A percentile compares a stretch with the other conserved stretches of the same genome.
These are phyloP conservation scores for Agaricus sinodeliciosus DNA, from an alignment of 768 basidiomycete genomes.

Conservation along the genomic window DNA sequence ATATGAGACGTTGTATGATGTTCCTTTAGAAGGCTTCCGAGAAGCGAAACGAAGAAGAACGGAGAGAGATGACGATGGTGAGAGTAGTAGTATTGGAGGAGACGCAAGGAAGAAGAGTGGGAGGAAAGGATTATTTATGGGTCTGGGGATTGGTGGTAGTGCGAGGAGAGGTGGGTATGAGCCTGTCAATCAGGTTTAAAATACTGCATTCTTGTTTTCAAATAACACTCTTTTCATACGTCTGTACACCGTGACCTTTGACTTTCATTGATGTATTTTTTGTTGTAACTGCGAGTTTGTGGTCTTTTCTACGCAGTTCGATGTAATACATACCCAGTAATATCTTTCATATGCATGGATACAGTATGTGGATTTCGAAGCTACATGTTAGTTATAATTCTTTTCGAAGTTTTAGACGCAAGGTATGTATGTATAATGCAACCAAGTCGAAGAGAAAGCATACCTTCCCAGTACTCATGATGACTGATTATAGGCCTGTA, in stretches of 20 bases:
- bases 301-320: too few species aligned
- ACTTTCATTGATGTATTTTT: neutral
- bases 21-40: slow-evolving; percentile 78
- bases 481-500: too few species aligned
- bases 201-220: neutral
- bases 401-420: too few species aligned
- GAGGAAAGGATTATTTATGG: slow-evolving; percentile 51
- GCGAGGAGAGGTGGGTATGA: slow-evolving; percentile 51
- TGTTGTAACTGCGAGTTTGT: too few species aligned
- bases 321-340: too few species aligned
- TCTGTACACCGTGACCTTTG: neutral
- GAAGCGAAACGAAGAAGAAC: slow-evolving; percentile 62
- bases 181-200: slow-evolving; percentile 50
- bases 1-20: slow-evolving; percentile 85
- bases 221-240: neutral
- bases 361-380: too few species aligned
- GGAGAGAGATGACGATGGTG: slow-evolving; percentile 51
- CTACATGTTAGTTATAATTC: too few species aligned
- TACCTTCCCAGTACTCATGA: too few species aligned
- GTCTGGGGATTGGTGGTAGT: slow-evolving; percentile 43
- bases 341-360: too few species aligned
- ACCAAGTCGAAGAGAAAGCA: too few species aligned
- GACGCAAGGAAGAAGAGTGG: slow-evolving; percentile 24
- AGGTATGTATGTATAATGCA: too few species aligned
- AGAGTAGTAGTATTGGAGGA: slow-evolving; percentile 53